Evolutionary conservation across 768 basidiomycete species (phyloP).

Genomic region (Tricholoma flavovirens): DNA sequence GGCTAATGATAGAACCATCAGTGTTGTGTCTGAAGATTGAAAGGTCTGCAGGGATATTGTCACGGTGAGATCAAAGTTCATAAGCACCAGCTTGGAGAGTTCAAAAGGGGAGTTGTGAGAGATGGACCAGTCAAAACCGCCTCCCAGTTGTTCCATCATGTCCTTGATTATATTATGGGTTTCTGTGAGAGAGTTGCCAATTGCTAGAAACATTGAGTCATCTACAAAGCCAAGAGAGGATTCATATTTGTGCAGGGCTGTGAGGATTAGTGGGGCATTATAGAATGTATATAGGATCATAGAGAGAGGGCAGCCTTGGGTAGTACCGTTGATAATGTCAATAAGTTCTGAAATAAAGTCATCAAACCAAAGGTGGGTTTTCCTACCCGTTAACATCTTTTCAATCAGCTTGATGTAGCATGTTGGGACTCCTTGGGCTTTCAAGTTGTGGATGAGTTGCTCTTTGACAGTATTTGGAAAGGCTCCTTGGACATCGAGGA

Average conservation of each 20-base stretch:
- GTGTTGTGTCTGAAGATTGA: no score
- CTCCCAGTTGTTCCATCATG: slow-evolving; percentile 19
- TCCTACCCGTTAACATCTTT: neutral
- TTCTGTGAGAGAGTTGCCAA: no score
- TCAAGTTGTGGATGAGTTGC: no score
- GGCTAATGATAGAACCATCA: no score
- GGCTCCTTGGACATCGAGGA: neutral
- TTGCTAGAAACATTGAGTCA: no score
- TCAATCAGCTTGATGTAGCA: no score
- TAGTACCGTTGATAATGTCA: slow-evolving; percentile 18
- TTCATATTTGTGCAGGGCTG: no score
- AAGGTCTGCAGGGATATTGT: neutral
- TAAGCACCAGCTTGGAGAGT: neutral
- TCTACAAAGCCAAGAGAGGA: no score
- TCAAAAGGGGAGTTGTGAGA: slow-evolving; percentile 27
- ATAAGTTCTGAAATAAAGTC: slow-evolving; percentile 18
- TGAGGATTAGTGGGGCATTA: no score
- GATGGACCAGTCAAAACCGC: slow-evolving; percentile 15
- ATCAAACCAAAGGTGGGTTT: slow-evolving; percentile 1
- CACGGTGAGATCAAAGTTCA: neutral
- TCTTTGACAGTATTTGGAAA: no score
- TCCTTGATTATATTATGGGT: slow-evolving; percentile 4
- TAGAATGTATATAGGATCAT: slow-evolving; percentile 4
- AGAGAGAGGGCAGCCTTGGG: slow-evolving; percentile 20
- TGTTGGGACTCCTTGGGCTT: no score